A percentile compares a stretch with the other conserved stretches of the same genome.
These are phyloP conservation scores for Cordyceps farinosa DNA, from an alignment of 2,329 filamentous ascomycete genomes.

Conservation along the genomic window DNA sequence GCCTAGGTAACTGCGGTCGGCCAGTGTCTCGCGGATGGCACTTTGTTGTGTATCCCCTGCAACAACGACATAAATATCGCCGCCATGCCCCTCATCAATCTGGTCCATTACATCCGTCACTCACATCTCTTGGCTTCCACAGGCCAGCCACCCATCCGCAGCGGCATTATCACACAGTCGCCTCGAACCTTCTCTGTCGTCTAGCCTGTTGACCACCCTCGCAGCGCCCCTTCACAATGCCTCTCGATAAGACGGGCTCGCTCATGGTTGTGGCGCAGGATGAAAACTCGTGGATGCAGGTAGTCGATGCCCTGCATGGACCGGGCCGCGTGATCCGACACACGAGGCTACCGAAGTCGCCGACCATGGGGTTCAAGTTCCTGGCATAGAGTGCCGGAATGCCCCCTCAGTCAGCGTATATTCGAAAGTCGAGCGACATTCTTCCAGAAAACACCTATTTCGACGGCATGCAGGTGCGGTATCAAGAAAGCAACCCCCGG, in stretches of 20 bases:
- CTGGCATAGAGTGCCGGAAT: slow-evolving; percentile 29
- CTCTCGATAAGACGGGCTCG: background rate
- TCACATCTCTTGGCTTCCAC: background rate
- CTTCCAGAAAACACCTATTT: slow-evolving; percentile 23
- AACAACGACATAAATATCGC: background rate
- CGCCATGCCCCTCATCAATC: background rate
- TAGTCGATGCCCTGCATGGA: background rate
- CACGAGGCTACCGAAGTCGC: slow-evolving; percentile 26
- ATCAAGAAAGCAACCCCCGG: background rate
- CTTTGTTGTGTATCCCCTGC: background rate
- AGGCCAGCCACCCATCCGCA: no score
- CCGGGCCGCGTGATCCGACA: slow-evolving; percentile 14
- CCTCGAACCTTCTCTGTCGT: background rate
- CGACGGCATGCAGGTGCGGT: background rate
- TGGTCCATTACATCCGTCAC: no score
- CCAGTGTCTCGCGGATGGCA: background rate
- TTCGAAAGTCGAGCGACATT: slow-evolving; percentile 29
- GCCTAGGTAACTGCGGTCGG: background rate
- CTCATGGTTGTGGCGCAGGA: slow-evolving; percentile 3
- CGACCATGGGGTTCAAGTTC: slow-evolving; percentile 25
- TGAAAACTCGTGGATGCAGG: background rate
- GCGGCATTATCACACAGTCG: no score
- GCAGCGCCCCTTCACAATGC: background rate
- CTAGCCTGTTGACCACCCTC: background rate
- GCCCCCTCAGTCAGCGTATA: slow-evolving; percentile 23